phyloP scores from a whole-genome alignment of 441 rosid genomes.

The Daphne laureola region DNA sequence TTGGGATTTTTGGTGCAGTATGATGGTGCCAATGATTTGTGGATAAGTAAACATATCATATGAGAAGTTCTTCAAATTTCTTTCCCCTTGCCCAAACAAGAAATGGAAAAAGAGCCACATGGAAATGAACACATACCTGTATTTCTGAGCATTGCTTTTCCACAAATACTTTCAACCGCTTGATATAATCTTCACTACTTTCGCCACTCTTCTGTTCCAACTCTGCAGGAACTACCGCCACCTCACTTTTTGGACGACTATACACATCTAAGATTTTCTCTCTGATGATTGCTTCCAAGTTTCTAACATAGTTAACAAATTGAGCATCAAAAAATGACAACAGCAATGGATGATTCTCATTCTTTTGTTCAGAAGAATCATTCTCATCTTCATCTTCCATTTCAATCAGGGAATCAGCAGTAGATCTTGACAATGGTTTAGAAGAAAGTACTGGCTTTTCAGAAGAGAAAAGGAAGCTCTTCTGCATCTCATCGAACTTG shows the following conservation, averaged over 20 bases:
- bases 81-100: not conserved
- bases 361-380: constrained; percentile 39
- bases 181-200: constrained; percentile 57
- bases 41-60: too few relatives aligned
- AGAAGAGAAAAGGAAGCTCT: constrained; percentile 55
- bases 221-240: constrained; percentile 81
- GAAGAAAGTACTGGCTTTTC: constrained; percentile 32
- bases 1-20: too few relatives aligned
- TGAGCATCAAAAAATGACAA: constrained; percentile 44
- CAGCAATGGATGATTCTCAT: constrained; percentile 58
- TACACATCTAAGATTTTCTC: constrained; percentile 64
- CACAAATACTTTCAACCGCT: constrained; percentile 66
- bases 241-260: constrained; percentile 70
- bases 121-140: constrained; percentile 37
- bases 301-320: constrained; percentile 51
- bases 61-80: too few relatives aligned
- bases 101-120: constrained; percentile 9
- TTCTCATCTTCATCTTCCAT: constrained; percentile 50
- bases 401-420: constrained; percentile 67
- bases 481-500: constrained; percentile 77
- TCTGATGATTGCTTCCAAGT: constrained; percentile 59
- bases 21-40: too few relatives aligned
- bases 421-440: constrained; percentile 61
- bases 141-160: constrained; percentile 87
- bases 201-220: constrained; percentile 78